Base-by-base conservation (phyloP, 805 yeast species). In the Yarrowia sp. region DNA sequence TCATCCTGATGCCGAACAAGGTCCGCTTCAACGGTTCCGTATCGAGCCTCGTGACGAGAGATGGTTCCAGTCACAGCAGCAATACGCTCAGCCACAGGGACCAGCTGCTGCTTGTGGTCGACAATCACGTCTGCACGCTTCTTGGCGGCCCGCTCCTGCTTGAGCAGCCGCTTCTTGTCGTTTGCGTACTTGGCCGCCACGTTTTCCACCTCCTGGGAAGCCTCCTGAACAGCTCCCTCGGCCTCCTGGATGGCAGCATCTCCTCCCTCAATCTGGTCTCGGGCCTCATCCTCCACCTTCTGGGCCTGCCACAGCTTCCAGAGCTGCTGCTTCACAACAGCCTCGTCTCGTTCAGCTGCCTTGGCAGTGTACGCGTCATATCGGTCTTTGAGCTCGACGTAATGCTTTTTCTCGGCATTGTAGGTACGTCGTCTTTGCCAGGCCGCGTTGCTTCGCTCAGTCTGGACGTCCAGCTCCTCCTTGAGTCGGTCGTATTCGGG, bases 321-420 rank as follows among this genome's bases (percentile, higher is more conserved):
- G 39, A 93, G 75, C 50, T 87, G 84, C 34, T 83, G 84, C 12
- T 79, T 75, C 52, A 81, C 79, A n/a, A 85, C 80, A 17, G 74
- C 69, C 8, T 68, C 44, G 13, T 74, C 75, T 56, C 72, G 68
- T 52, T 86, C 86, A 1, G 76, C 76, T 7, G 86, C 74, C 73
- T 85, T 87, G 40, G 78, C 75, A 71, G 87, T 88, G 75, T 86
- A 92, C 68, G 83, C 79, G 68, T 87, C 90, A 58, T 89, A 89
- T 75, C 92, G 95, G 6, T 80, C 80, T 72, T 88, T 82, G 74
- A 92, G 96, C 69, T 86, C 91, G 71, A 86, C 86, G 73, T 91
- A 91, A 72, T 88, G 93, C 74, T 84, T 89, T 60, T 90, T 82
- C 74, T 91, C 98, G 43, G 87, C 84, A 71, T 85, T 88, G 50